A percentile compares a stretch with the other conserved stretches of the same genome.
These are phyloP conservation scores for Stephania yunnanensis DNA, from an alignment of 164 flowering plant genomes.

Conservation along the genomic window DNA sequence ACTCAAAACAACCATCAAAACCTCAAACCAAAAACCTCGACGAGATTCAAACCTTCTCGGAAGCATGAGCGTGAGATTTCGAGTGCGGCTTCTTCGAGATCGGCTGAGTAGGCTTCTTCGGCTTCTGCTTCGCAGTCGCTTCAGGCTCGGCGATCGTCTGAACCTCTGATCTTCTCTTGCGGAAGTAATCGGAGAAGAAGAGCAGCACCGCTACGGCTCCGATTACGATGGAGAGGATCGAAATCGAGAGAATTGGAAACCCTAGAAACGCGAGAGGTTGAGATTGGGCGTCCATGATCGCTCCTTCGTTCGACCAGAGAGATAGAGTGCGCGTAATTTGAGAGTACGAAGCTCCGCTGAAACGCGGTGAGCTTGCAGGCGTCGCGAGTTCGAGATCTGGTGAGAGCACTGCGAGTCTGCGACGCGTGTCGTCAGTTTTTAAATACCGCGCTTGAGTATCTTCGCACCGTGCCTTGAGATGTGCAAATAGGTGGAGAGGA, in stretches of 20 bases:
- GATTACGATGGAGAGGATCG: conserved; percentile 36
- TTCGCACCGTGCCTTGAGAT: too few relatives aligned
- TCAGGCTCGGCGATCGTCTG: conserved; percentile 41
- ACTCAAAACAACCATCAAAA: neutral
- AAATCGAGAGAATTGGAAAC: conserved; percentile 33
- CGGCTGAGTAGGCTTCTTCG: conserved; percentile 26
- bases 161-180: conserved; percentile 49
- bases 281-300: conserved; percentile 10
- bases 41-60: conserved; percentile 54
- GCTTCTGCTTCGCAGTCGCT: conserved; percentile 24
- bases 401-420: neutral
- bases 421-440: neutral
- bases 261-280: conserved; percentile 17
- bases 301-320: neutral
- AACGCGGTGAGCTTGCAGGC: neutral
- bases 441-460: neutral
- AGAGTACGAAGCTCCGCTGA: neutral
- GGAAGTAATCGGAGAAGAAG: conserved; percentile 53
- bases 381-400: too few relatives aligned
- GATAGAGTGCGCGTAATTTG: neutral
- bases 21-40: neutral
- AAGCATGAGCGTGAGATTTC: conserved; percentile 55
- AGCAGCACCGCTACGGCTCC: conserved; percentile 47
- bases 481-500: too few relatives aligned
- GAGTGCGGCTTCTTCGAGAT: conserved; percentile 45